Conservation (phyloP, 2,329 filamentous ascomycete species). For the Zymoseptoria brevis region DNA sequence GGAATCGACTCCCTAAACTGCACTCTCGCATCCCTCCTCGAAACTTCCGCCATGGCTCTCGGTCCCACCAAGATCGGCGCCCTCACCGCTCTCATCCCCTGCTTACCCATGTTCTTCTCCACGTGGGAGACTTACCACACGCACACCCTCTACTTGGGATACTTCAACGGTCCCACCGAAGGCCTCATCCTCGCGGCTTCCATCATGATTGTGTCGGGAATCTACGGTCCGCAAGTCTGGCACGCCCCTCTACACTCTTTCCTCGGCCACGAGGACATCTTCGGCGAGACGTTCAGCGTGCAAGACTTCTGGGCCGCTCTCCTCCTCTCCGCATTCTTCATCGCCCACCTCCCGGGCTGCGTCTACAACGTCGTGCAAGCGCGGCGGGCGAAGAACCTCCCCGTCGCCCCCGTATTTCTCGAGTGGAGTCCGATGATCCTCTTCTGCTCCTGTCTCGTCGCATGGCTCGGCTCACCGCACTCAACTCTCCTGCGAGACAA, state of each 20-base stretch:
- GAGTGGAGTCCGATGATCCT: constrained; percentile 90
- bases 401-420: constrained; percentile 73
- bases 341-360: constrained; percentile 75
- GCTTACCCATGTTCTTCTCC: constrained; percentile 97
- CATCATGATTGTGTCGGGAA: constrained; percentile 80
- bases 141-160: constrained; percentile 89
- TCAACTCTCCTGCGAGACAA: constrained; percentile 75
- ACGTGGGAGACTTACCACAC: constrained; percentile 99
- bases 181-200: constrained; percentile 79
- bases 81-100: constrained; percentile 85
- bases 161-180: constrained; percentile 96
- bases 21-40: constrained; percentile 81
- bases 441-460: constrained; percentile 64
- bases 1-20: constrained; percentile 98
- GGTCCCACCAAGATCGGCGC: constrained; percentile 77
- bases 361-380: constrained; percentile 77
- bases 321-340: constrained; percentile 39
- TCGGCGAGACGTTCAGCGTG: constrained; percentile 65
- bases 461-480: constrained; percentile 86
- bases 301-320: constrained; percentile 78
- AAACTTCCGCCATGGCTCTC: constrained; percentile 87
- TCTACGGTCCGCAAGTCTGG: constrained; percentile 85
- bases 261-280: constrained; percentile 50
- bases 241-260: constrained; percentile 63
- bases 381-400: constrained; percentile 61